Percentiles rank a stretch among this genome's conserved stretches.
These are phyloP conservation scores for Malus hybrid DNA, from an alignment of 331 rosid species.

Conservation along the genomic window DNA sequence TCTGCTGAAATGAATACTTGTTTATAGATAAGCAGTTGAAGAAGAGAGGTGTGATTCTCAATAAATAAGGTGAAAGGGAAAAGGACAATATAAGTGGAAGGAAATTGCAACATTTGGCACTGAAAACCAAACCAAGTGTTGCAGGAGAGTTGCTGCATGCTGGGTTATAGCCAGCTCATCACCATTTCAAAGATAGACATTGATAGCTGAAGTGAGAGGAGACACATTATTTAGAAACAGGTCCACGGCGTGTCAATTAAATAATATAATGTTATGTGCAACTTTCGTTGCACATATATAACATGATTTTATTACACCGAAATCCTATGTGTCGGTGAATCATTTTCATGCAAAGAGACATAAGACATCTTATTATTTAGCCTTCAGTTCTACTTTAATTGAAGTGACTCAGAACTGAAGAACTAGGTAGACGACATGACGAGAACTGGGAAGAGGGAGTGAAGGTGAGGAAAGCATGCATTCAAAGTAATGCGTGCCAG, in stretches of 20 bases:
- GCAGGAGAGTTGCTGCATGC: slow-evolving; percentile 17
- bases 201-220: not conserved
- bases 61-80: slow-evolving; percentile 1
- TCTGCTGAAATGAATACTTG: not conserved
- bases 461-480: slow-evolving; percentile 28
- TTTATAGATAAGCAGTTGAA: slow-evolving; percentile 15
- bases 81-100: slow-evolving; percentile 14
- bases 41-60: not conserved
- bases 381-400: not conserved
- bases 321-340: rapidly evolving
- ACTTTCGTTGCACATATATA: not conserved
- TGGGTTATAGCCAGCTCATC: not conserved
- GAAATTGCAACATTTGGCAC: slow-evolving; percentile 14
- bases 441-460: not conserved
- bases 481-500: slow-evolving; percentile 17
- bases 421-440: slow-evolving; percentile 11
- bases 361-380: not conserved
- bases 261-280: too few relatives aligned
- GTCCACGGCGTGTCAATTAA: too few relatives aligned
- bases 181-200: not conserved
- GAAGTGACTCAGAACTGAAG: not conserved
- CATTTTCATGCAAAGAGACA: too few relatives aligned
- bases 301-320: too few relatives aligned
- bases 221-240: too few relatives aligned
- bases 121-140: slow-evolving; percentile 14